A percentile compares a stretch with the other conserved stretches of the same genome.
phyloP scores from a whole-genome alignment of 2,329 filamentous ascomycete species.

The Verruconis gallopava region DNA sequence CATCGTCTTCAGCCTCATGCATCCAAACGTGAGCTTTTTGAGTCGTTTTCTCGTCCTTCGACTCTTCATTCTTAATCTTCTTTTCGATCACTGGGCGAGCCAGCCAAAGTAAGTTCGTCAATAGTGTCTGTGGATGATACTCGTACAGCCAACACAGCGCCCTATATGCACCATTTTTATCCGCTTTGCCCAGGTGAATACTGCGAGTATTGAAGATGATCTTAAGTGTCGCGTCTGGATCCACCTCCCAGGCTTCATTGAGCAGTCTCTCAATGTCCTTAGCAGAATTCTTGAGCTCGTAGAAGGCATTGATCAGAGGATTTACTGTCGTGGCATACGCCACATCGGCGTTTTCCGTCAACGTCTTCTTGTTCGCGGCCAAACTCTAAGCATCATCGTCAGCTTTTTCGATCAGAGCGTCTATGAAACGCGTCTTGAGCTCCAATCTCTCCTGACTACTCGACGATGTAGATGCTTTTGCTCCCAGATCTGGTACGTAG shows the following conservation, averaged over 20 bases:
- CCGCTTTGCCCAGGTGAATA: constrained; percentile 47
- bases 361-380: constrained; percentile 29
- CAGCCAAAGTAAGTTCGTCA: constrained; percentile 42
- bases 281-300: constrained; percentile 34
- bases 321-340: constrained; percentile 35
- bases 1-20: constrained; percentile 22
- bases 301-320: constrained; percentile 41
- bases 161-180: constrained; percentile 36
- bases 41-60: constrained; percentile 19
- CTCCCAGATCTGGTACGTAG: not conserved
- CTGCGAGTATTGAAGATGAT: constrained; percentile 48
- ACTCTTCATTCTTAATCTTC: constrained; percentile 21
- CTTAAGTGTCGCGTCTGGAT: constrained; percentile 39
- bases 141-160: constrained; percentile 44
- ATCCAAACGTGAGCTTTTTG: constrained; percentile 20
- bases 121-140: constrained; percentile 41
- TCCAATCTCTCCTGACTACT: not conserved
- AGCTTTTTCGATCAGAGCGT: constrained; percentile 14
- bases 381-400: constrained; percentile 12
- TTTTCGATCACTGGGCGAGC: constrained; percentile 39
- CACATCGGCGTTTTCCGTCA: constrained; percentile 41
- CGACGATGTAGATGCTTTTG: not conserved
- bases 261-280: constrained; percentile 31
- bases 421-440: constrained; percentile 12
- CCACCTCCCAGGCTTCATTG: constrained; percentile 35